phyloP scores from a whole-genome alignment of 2,329 filamentous ascomycete genomes.

The Alternaria infectoria region DNA sequence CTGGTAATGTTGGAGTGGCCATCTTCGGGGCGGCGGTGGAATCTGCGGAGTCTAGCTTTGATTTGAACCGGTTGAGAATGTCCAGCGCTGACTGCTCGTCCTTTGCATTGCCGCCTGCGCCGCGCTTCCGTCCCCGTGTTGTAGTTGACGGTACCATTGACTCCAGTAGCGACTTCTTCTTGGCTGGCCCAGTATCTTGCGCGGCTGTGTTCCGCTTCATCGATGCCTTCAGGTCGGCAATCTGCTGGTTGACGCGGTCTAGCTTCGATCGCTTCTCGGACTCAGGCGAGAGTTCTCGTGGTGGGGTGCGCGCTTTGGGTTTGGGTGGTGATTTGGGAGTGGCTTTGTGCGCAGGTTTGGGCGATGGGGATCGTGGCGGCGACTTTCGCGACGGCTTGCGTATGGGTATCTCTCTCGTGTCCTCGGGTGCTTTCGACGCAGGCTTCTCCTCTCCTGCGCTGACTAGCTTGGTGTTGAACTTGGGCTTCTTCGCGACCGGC shows the following conservation, averaged over 20 bases:
- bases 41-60: constrained; percentile 65
- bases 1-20: constrained; percentile 24
- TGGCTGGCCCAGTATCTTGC: constrained; percentile 45
- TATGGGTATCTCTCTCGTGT: constrained; percentile 38
- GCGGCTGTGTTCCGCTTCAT: constrained; percentile 69
- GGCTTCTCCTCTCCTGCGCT: constrained; percentile 50
- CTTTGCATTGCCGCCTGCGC: constrained; percentile 60
- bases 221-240: constrained; percentile 79
- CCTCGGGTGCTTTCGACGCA: constrained; percentile 49
- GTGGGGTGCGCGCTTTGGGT: constrained; percentile 30
- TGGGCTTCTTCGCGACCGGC: constrained; percentile 74
- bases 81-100: constrained; percentile 65
- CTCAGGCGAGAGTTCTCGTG: constrained; percentile 50
- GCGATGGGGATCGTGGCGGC: constrained; percentile 32
- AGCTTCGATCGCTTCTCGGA: constrained; percentile 54
- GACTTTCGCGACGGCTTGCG: constrained; percentile 37
- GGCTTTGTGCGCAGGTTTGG: constrained; percentile 21
- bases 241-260: constrained; percentile 78
- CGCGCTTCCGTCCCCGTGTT: constrained; percentile 72
- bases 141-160: constrained; percentile 76
- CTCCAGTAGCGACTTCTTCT: constrained; percentile 69
- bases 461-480: constrained; percentile 79
- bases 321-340: constrained; percentile 20
- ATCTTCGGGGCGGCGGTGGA: constrained; percentile 48
- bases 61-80: constrained; percentile 79